Base-by-base conservation (phyloP, 2,329 filamentous ascomycete species). In the Exophiala aquamarina region DNA sequence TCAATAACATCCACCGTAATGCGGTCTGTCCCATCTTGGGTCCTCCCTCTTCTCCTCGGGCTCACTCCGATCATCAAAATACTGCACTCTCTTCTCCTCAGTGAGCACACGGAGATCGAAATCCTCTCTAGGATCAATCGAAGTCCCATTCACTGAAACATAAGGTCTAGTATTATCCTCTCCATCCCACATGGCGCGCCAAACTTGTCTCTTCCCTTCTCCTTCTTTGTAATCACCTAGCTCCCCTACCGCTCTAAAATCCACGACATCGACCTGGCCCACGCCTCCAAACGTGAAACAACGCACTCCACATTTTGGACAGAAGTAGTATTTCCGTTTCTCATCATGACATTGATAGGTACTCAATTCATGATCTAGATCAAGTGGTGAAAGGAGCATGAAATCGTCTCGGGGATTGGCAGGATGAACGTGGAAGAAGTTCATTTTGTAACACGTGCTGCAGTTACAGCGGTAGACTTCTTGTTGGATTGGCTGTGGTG, bases 361-460 rank as follows among this genome's bases (percentile, higher is more conserved):
- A 14, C 66, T 67, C 2, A 77, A 57, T 9, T 68, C 68, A 0
- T 54, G 43, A 15, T 68, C 50, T 4, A 66, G 68, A 39, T 68
- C 59, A 1, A 63, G 41, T 0, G 75, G 74, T 2, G 67, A 68
- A 2, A 75, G 63, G 8, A 78, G 66, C 6, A 71, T 57, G 57
- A 78, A 78, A 59, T 78, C 73, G 13, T 69, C 59, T 8, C 58
- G 57, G 2, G 64, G 47, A 31, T 63, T 50, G 31, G 60, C 59
- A 8, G 70, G 63, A 9, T 74, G 70, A 35, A 72, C 59, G 56
- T 78, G 74, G 52, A 76, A 70, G 48, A 71, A 65, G 11, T 67
- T 69, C 50, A 70, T 65, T 54, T 77, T 77, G 39, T 75, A 70
- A 59, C 74, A 78, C 9, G 70, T 67, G 9, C 62, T 70, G 59